Evolutionary conservation across 2,329 filamentous ascomycete species (phyloP), one percentile per base, ranked within the genome.

Genomic region (Fusarium sp.): DNA sequence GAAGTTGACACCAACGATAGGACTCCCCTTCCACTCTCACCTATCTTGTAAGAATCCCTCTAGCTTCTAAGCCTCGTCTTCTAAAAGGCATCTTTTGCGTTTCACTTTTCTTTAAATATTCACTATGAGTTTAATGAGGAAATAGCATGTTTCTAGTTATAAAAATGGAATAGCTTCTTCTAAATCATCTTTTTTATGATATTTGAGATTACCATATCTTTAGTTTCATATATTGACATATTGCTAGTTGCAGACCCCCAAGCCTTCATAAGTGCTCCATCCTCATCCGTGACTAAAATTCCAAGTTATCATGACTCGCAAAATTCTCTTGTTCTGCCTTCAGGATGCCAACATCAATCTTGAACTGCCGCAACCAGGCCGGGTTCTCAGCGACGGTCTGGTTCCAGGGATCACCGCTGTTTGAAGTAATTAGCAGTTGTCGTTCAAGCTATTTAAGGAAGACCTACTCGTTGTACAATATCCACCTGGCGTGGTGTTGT

Each of bases 401-500:
- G 24, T 58, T 58, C 56, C 56, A 58, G 18, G 56, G 56, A 20
- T 58, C 56, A n/a, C 56, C 56, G 7, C 56, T 58, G 14, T 31
- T 13, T 0, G 2, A 22, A 33, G 6, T 6, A 2, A 7, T 9
- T 39, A 37, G 33, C 33, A 37, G 33, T 37, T 37, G 14, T 16
- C 14, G 14, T 16, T 37, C 33, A 37, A 16, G 33, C 16, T 37
- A 37, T 37, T 8, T 37, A 37, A 14, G 3, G 6, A 16, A n/a
- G 10, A 41, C 54, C 10, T 39, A 58, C 56, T 58, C 56, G 7
- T 58, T 58, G 14, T 58, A 58, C 6, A 58, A 35, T 24, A 73
- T 71, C 62, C 65, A 73, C 48, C 68, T 45, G 2, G 70, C 65
- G 27, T 71, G 70, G 8, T 73, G 61, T 14, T 67, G 70, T 29